A percentile compares a stretch with the other conserved stretches of the same genome.
phyloP scores from a whole-genome alignment of 2,329 filamentous ascomycete species.

The Aureobasidium namibiae region DNA sequence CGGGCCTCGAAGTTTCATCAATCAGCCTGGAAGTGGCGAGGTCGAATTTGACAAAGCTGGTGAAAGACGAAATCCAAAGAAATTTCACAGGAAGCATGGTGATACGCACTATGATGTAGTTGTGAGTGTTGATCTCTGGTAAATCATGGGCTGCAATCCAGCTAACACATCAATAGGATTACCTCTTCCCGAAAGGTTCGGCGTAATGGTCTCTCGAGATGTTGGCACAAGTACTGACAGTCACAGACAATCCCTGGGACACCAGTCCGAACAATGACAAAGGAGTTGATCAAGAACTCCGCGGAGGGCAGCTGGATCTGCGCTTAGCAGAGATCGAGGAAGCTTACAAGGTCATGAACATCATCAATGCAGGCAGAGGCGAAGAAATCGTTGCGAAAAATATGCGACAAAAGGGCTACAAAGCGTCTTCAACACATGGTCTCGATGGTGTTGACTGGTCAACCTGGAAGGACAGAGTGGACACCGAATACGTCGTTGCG shows the following conservation, averaged over 20 bases:
- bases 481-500: slow-evolving; percentile 49
- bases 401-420: slow-evolving; percentile 48
- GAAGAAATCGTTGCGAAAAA: slow-evolving; percentile 45
- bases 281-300: slow-evolving; percentile 52
- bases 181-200: slow-evolving; percentile 49
- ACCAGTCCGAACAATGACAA: slow-evolving; percentile 47
- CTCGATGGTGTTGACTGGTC: slow-evolving; percentile 50
- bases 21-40: slow-evolving; percentile 39
- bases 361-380: slow-evolving; percentile 48
- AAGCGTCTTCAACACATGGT: slow-evolving; percentile 51
- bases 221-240: neutral
- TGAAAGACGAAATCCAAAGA: slow-evolving; percentile 19
- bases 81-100: slow-evolving; percentile 14
- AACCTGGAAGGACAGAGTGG: slow-evolving; percentile 49
- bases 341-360: slow-evolving; percentile 48
- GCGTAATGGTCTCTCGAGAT: neutral
- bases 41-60: slow-evolving; percentile 25
- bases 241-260: slow-evolving; percentile 34
- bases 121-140: neutral
- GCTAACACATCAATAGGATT: slow-evolving; percentile 33
- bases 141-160: neutral
- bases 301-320: slow-evolving; percentile 54
- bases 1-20: slow-evolving; percentile 53
- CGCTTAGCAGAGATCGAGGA: slow-evolving; percentile 58
- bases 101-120: slow-evolving; percentile 19